Percentiles rank a stretch among this genome's conserved stretches.
These are phyloP conservation scores for Gelatoporia subvermispora DNA, from an alignment of 768 basidiomycete species.

Conservation along the genomic window DNA sequence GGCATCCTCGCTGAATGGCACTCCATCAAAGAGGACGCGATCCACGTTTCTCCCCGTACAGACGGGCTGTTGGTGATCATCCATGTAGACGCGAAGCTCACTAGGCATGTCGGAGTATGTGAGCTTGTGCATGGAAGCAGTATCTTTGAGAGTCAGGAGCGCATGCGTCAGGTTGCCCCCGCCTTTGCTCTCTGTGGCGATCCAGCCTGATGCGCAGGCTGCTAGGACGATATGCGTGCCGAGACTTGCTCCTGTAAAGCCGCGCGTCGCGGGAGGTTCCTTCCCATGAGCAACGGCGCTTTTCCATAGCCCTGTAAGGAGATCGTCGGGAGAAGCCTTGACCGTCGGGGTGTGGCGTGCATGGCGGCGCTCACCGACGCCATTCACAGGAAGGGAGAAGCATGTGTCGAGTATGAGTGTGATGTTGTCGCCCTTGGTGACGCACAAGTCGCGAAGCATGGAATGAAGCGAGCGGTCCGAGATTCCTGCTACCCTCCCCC, in stretches of 20 bases:
- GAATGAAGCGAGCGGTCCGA: conserved; percentile 62
- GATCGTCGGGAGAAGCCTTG: conserved; percentile 50
- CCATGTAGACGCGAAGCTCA: conserved; percentile 34
- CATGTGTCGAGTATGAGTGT: conserved; percentile 64
- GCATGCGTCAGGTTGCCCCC: conserved; percentile 58
- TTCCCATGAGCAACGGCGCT: conserved; percentile 40
- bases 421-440: conserved; percentile 63
- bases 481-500: conserved; percentile 54
- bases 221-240: conserved; percentile 50
- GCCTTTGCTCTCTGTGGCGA: conserved; percentile 55
- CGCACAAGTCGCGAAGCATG: conserved; percentile 52
- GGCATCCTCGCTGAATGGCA: conserved; percentile 50
- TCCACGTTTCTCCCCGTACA: conserved; percentile 46
- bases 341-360: conserved; percentile 58
- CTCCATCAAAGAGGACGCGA: conserved; percentile 48
- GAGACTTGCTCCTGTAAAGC: conserved; percentile 38
- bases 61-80: conserved; percentile 42
- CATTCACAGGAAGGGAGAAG: conserved; percentile 42
- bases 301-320: conserved; percentile 53
- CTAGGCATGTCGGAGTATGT: conserved; percentile 46
- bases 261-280: conserved; percentile 33
- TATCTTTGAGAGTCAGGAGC: conserved; percentile 44
- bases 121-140: conserved; percentile 47
- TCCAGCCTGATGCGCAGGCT: conserved; percentile 50
- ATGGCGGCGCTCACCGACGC: conserved; percentile 38